phyloP scores from a whole-genome alignment of 768 basidiomycete genomes.

The Serpula lacrymans region DNA sequence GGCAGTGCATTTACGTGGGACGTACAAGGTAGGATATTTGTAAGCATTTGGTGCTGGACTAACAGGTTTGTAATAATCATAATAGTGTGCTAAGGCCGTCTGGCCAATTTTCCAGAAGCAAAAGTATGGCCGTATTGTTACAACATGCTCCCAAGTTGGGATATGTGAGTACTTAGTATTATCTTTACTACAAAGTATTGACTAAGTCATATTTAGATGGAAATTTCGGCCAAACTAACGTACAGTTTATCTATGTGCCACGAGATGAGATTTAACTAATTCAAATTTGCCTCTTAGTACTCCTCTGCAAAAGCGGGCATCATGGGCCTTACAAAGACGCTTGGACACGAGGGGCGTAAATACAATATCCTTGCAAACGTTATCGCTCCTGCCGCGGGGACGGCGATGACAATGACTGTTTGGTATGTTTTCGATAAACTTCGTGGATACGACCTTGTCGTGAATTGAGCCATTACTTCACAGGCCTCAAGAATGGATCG shows the following conservation, averaged over 20 bases:
- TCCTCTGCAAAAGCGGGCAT: constrained; percentile 92
- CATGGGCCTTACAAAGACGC: constrained; percentile 83
- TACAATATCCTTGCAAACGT: constrained; percentile 89
- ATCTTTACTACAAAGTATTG: background rate
- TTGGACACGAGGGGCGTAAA: constrained; percentile 88
- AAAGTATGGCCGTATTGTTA: constrained; percentile 93
- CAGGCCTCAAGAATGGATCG: constrained; percentile 82
- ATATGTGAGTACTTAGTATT: constrained; percentile 61
- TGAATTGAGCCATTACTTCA: constrained; percentile 2
- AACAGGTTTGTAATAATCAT: constrained; percentile 1
- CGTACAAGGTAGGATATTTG: constrained; percentile 71
- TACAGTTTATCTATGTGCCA: constrained; percentile 22
- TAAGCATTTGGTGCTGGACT: background rate
- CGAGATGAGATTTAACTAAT: constrained; percentile 2
- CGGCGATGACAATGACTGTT: constrained; percentile 86
- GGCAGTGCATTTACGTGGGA: constrained; percentile 84
- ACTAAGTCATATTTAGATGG: constrained; percentile 53
- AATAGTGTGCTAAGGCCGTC: constrained; percentile 86
- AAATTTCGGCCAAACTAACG: constrained; percentile 93
- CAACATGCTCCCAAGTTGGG: constrained; percentile 90
- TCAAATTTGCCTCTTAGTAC: constrained; percentile 45
- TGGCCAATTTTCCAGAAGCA: constrained; percentile 98
- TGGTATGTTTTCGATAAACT: constrained; percentile 44
- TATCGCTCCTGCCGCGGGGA: constrained; percentile 85
- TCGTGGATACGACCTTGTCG: background rate